phyloP scores from a whole-genome alignment of 257 asterid genomes.

The Solanum pimpinellifolium region DNA sequence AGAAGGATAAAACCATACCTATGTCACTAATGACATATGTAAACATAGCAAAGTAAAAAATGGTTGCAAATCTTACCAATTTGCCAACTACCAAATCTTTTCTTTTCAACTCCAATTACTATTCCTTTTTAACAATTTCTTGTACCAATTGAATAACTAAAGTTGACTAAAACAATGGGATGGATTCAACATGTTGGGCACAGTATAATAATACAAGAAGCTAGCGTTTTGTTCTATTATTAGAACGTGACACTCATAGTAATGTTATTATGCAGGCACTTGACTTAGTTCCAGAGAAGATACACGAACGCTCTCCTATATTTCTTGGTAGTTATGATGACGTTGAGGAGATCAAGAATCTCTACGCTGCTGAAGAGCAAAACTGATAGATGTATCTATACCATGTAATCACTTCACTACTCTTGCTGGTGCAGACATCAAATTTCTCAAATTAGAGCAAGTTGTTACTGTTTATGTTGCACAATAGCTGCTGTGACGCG shows the following conservation, averaged over 20 bases:
- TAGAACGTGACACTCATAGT: neutral
- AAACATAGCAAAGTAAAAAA: too few species aligned
- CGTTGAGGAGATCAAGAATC: conserved; percentile 82
- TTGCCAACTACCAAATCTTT: too few species aligned
- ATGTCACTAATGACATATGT: too few species aligned
- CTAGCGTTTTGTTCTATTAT: too few species aligned
- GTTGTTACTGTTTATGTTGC: neutral
- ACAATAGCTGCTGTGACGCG: neutral
- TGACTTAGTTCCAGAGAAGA: conserved; percentile 68
- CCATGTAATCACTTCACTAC: neutral
- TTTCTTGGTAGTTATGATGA: conserved; percentile 93
- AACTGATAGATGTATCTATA: conserved; percentile 14
- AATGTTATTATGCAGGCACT: conserved; percentile 46
- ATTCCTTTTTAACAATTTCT: too few species aligned
- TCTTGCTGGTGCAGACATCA: neutral
- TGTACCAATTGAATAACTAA: too few species aligned
- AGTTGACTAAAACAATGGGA: too few species aligned
- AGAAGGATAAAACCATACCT: too few species aligned
- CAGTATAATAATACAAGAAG: neutral
- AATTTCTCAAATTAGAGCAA: neutral
- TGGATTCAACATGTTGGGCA: neutral
- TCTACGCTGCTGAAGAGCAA: conserved; percentile 57
- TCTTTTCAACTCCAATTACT: too few species aligned
- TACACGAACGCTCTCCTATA: conserved; percentile 91
- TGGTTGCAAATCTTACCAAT: too few species aligned